phyloP scores from a whole-genome alignment of 495 filamentous ascomycete species.

The Cenococcum geophilum region DNA sequence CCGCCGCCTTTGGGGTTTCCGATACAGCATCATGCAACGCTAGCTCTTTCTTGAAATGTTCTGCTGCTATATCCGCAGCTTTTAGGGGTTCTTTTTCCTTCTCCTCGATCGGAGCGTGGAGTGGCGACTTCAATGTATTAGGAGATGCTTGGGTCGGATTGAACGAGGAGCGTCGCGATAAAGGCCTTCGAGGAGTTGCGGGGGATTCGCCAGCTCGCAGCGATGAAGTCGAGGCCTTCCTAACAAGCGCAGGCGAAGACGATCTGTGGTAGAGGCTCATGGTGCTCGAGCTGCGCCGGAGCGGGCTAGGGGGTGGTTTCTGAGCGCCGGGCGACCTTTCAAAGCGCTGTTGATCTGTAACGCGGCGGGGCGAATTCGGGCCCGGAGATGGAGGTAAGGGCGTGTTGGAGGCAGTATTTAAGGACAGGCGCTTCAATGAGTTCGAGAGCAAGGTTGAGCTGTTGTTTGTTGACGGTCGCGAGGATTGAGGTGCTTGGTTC shows the following conservation, averaged over 20 bases:
- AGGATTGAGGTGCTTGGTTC: background rate
- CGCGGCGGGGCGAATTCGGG: conserved; percentile 19
- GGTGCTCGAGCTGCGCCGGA: conserved; percentile 46
- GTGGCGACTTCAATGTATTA: conserved; percentile 35
- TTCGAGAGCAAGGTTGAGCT: conserved; percentile 35
- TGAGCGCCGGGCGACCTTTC: conserved; percentile 35
- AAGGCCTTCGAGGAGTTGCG: conserved; percentile 34
- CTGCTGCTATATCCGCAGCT: conserved; percentile 60
- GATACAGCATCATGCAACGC: conserved; percentile 52
- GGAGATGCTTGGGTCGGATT: conserved; percentile 41
- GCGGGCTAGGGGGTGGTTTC: conserved; percentile 20
- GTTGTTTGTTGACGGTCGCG: conserved; percentile 31
- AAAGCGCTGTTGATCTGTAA: conserved; percentile 13
- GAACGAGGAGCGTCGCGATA: conserved; percentile 49
- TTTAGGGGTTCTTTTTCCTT: conserved; percentile 45
- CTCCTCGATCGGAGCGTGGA: conserved; percentile 39
- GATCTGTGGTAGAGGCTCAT: conserved; percentile 40
- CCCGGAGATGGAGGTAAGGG: conserved; percentile 44
- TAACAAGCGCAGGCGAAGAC: conserved; percentile 36
- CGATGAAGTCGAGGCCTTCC: conserved; percentile 52
- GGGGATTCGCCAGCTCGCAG: conserved; percentile 41
- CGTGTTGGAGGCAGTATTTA: conserved; percentile 42
- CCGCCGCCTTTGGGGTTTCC: conserved; percentile 46
- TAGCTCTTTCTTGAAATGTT: conserved; percentile 65
- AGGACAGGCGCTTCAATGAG: conserved; percentile 45